Conservation (phyloP, 805 yeast genomes). For the Candida peoriensis region DNA sequence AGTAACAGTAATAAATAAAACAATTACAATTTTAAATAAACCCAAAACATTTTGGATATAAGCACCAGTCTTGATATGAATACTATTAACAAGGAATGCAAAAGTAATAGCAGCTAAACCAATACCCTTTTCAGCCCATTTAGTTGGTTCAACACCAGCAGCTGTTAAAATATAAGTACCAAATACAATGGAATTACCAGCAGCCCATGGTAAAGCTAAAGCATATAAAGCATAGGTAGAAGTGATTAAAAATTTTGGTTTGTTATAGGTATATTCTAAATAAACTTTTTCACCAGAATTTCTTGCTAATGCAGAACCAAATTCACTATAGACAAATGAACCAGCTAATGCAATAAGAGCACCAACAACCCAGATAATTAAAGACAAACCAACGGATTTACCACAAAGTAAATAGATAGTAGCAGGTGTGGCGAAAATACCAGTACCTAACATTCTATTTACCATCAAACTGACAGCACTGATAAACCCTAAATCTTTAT, state of each 20-base stretch:
- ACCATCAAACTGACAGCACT: conserved; percentile 63
- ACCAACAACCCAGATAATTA: conserved; percentile 74
- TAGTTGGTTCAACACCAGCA: conserved; percentile 58
- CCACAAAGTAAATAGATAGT: conserved; percentile 41
- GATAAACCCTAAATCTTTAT: conserved; percentile 41
- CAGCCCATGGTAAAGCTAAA: conserved; percentile 79
- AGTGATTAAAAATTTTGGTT: conserved; percentile 65
- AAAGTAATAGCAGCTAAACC: conserved; percentile 72
- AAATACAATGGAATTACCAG: conserved; percentile 75
- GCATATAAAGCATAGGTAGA: conserved; percentile 65
- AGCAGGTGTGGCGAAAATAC: conserved; percentile 69
- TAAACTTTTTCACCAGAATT: conserved; percentile 88
- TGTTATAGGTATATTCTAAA: conserved; percentile 62
- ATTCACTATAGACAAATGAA: conserved; percentile 70
- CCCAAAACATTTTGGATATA: conserved; percentile 64
- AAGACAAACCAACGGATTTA: conserved; percentile 69
- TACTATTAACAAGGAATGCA: conserved; percentile 58
- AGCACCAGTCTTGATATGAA: conserved; percentile 61
- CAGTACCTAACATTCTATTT: conserved; percentile 72
- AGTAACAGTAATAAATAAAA: conserved; percentile 62
- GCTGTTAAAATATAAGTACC: conserved; percentile 76
- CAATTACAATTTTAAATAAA: conserved; percentile 65
- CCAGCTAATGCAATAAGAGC: conserved; percentile 62
- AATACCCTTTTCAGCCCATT: conserved; percentile 75
- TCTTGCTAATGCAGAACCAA: conserved; percentile 72